These are phyloP conservation scores for Periconia macrospinosa DNA, from an alignment of 2,329 filamentous ascomycete species.

Conservation along the genomic window DNA sequence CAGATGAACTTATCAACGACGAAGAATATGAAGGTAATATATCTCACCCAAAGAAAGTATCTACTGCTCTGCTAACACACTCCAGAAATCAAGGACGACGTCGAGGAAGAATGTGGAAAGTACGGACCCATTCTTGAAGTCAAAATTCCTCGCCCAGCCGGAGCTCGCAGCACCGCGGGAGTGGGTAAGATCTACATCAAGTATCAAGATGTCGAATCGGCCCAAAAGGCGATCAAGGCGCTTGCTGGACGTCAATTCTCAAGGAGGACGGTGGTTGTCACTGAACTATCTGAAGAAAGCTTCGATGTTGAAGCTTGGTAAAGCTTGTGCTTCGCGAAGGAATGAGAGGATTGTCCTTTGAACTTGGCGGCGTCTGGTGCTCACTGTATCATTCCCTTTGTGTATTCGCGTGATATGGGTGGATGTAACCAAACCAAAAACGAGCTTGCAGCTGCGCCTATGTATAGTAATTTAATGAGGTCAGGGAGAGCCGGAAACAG, in stretches of 20 bases:
- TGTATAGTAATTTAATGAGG: constrained; percentile 14
- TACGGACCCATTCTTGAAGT: constrained; percentile 83
- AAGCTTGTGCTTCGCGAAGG: not conserved
- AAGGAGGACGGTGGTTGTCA: constrained; percentile 92
- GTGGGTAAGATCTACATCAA: constrained; percentile 99
- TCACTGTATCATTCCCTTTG: constrained; percentile 2
- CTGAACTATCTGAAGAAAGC: constrained; percentile 97
- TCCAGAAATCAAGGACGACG: constrained; percentile 92
- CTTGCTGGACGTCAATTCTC: constrained; percentile 95
- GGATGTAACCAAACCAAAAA: not conserved
- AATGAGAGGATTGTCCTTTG: not conserved
- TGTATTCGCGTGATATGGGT: not conserved
- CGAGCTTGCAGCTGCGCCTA: not conserved
- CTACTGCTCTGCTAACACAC: constrained; percentile 46
- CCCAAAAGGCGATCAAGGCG: constrained; percentile 83
- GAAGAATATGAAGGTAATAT: constrained; percentile 89
- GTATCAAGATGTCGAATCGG: constrained; percentile 75
- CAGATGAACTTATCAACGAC: constrained; percentile 88
- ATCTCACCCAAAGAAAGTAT: not conserved
- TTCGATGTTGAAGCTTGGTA: constrained; percentile 91
- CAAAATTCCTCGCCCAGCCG: constrained; percentile 87
- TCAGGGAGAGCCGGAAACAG: not conserved
- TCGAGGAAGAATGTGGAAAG: constrained; percentile 89
- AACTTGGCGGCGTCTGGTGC: not conserved
- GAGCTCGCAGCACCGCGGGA: constrained; percentile 80